Evolutionary conservation across 176 grass and related monocot genomes (phyloP).

Genomic region (Eleusine indica): DNA sequence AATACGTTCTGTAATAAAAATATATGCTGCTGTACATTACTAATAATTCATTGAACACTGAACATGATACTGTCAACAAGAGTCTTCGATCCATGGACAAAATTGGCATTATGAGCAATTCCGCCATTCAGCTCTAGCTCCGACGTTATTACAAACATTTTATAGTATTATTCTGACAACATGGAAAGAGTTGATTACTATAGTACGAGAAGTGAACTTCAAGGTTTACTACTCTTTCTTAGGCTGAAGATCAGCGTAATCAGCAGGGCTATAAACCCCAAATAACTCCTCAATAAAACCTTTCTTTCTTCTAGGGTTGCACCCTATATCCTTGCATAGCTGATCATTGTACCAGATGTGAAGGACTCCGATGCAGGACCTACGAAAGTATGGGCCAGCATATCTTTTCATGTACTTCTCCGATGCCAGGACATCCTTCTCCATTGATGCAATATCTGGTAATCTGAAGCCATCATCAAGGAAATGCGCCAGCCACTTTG

Average conservation of each 20-base stretch:
- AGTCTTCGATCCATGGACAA: too few species aligned
- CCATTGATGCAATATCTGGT: slow-evolving; percentile 50
- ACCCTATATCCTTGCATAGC: slow-evolving; percentile 66
- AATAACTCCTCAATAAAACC: slow-evolving; percentile 45
- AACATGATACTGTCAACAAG: too few species aligned
- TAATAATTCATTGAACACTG: too few species aligned
- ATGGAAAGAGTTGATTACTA: too few species aligned
- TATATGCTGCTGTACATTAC: too few species aligned
- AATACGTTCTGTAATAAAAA: too few species aligned
- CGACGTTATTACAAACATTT: too few species aligned
- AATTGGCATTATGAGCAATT: too few species aligned
- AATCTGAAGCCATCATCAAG: slow-evolving; percentile 59
- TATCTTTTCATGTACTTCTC: slow-evolving; percentile 68
- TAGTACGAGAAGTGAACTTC: background rate
- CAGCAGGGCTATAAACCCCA: slow-evolving; percentile 40
- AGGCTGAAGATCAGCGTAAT: slow-evolving; percentile 54
- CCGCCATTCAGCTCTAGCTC: too few species aligned
- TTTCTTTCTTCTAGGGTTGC: slow-evolving; percentile 60
- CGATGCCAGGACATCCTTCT: slow-evolving; percentile 52
- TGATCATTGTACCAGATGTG: slow-evolving; percentile 68
- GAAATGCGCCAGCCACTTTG: slow-evolving; percentile 63
- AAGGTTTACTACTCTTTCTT: slow-evolving; percentile 22
- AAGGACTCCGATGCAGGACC: slow-evolving; percentile 45
- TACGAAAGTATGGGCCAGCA: slow-evolving; percentile 46
- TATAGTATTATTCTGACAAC: too few species aligned